Evolutionary conservation across 495 filamentous ascomycete genomes (phyloP), one percentile per base, ranked within the genome.

Genomic region (Hypoxylon fragiforme): DNA sequence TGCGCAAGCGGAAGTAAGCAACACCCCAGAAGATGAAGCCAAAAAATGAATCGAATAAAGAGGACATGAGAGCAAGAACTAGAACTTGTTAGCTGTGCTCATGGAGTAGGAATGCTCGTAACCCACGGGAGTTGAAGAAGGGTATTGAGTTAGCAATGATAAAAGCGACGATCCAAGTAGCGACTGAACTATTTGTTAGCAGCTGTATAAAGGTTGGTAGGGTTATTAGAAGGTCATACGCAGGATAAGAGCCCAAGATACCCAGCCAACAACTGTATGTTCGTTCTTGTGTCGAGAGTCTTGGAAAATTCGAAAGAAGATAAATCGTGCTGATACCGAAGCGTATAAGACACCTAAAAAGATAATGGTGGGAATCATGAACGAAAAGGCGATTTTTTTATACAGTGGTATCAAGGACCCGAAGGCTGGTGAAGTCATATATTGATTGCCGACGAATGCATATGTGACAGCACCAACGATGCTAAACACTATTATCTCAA

Each of bases 11-110:
- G 54, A 94, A 77, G 65, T 94, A 95, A 1, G 90, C 90, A 3
- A 89, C 81, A 21, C 90, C 90, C 90, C 90, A 95, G 78, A 94
- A 95, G 62, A 95, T 92, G 73, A 92, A 95, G 13, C 90, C 90
- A 54, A 95, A 95, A 74, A 94, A 95, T 18, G 87, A 90, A 69
- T 95, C 90, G 61, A 95, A 95, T 11, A 95, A 80, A 13, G 89
- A 88, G 57, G 88, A 92, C 89, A 95, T 91, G 44, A 95, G 80
- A 6, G 85, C 86, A 7, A 92, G 76, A 28, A 95, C 73, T 77
- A 15, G 3, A 4, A n/a, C 39, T 35, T 8, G 50, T 66, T 30
- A 68, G 54, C 14, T 14, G 18, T n/a, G 11, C 1, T 19, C 8
- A 28, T 16, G 13, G 43, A 12, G 0, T 4, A 15, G 11, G 7